These are phyloP conservation scores for Parastagonospora avenae DNA, from an alignment of 2,329 filamentous ascomycete species.

Conservation along the genomic window DNA sequence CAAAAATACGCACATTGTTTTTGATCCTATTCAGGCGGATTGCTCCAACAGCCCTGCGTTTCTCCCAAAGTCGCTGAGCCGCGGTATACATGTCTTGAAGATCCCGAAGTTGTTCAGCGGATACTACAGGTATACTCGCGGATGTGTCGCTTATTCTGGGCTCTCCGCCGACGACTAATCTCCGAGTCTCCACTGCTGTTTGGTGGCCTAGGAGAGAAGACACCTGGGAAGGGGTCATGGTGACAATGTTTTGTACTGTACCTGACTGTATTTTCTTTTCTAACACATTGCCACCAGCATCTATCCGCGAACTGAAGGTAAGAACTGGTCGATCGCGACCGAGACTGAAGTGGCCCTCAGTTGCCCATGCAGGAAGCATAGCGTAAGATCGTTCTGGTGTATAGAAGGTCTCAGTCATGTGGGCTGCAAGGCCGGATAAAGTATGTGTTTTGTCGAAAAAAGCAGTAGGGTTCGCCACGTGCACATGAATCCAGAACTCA, in stretches of 20 bases:
- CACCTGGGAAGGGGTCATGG: conserved; percentile 54
- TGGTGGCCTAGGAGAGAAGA: conserved; percentile 42
- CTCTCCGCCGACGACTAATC: conserved; percentile 34
- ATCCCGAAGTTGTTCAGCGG: conserved; percentile 18
- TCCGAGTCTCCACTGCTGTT: conserved; percentile 18
- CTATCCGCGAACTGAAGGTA: conserved; percentile 64
- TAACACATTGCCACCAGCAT: conserved; percentile 57
- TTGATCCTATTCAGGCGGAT: conserved; percentile 38
- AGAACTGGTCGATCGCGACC: conserved; percentile 59
- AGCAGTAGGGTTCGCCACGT: conserved; percentile 79
- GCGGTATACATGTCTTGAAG: conserved; percentile 44
- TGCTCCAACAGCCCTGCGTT: conserved; percentile 46
- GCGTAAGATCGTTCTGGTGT: conserved; percentile 62
- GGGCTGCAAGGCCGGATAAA: conserved; percentile 65
- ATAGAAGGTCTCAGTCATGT: conserved; percentile 62
- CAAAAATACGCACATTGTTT: conserved; percentile 45
- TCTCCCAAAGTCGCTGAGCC: conserved; percentile 36
- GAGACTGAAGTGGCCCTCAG: conserved; percentile 61
- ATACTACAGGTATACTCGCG: conserved; percentile 18
- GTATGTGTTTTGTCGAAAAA: conserved; percentile 65
- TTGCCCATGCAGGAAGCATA: conserved; percentile 60
- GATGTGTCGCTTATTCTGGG: conserved; percentile 1
- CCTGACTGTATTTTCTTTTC: conserved; percentile 62
- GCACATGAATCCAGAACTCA: conserved; percentile 76
- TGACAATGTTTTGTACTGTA: conserved; percentile 59